Conservation (phyloP, 2,329 filamentous ascomycete genomes). For the Chrysosporium queenslandicum region DNA sequence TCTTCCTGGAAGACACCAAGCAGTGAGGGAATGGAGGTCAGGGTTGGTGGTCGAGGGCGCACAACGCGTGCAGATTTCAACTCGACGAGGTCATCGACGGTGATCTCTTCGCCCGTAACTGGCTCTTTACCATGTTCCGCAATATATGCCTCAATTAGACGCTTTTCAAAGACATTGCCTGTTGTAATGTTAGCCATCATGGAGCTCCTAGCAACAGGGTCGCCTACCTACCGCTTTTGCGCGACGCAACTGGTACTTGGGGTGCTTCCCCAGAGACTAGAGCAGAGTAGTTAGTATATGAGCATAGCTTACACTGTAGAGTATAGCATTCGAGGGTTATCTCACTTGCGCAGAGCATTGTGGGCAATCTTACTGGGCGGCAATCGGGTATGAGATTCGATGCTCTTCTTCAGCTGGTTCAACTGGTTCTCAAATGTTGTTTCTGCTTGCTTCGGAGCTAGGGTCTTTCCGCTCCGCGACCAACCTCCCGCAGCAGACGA, state of each 20-base stretch:
- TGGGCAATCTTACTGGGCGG: constrained; percentile 15
- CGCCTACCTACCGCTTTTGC: constrained; percentile 67
- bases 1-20: constrained; percentile 95
- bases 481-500: neutral
- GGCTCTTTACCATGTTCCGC: constrained; percentile 88
- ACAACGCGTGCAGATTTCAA: constrained; percentile 76
- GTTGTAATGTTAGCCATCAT: constrained; percentile 25
- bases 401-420: neutral
- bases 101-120: constrained; percentile 73
- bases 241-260: constrained; percentile 86
- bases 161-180: constrained; percentile 90
- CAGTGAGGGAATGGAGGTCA: constrained; percentile 91
- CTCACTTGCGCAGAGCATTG: constrained; percentile 57
- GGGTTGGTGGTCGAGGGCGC: constrained; percentile 77
- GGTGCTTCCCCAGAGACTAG: constrained; percentile 93
- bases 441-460: constrained; percentile 6
- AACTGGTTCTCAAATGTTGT: neutral
- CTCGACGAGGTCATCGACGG: constrained; percentile 73
- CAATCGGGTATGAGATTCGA: neutral
- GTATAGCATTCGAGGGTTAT: constrained; percentile 26
- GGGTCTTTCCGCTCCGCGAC: constrained; percentile 8
- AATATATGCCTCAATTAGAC: constrained; percentile 90
- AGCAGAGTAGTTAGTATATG: constrained; percentile 5
- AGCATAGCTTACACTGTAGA: neutral
- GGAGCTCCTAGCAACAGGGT: constrained; percentile 14